Base-by-base conservation (phyloP, 106 monocot species). In the Dendrobium catenatum region DNA sequence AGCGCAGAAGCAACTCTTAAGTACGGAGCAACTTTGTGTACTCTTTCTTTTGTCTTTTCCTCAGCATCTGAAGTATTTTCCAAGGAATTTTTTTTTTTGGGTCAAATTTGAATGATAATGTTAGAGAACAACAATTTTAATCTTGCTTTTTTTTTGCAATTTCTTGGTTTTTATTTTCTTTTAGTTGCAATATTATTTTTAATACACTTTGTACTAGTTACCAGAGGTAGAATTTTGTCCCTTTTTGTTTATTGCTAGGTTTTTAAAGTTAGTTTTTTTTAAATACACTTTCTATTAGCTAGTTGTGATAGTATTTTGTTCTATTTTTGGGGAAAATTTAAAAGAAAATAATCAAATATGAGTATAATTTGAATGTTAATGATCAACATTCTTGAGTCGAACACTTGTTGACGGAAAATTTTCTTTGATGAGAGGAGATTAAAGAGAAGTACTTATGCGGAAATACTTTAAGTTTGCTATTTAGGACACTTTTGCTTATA, bases 1-100 rank as follows among this genome's bases (percentile, higher is more conserved):
- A 41, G 33, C 43, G 81, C 81, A 29, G 73, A 81, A 46, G 81
- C 81, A 31, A 81, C 55, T 55, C 72, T 51, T 0, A 73, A 81
- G 81, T 68, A 81, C 3, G 73, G 0, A 31, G 29, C 31, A 73
- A 9, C 67, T 27, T 29, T 6, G 7, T 10, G 8, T 5, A 68
- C 67, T 26, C 6, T 26, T 68, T 68, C 22, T 68, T 68, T 58
- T 5, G 3, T 17, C 18, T 58, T 68, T 68, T 27, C 67, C 67
- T 26, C 27, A 9, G 26, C 10, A 68, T 68, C 27, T 68, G 67
- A 68, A 68, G 11, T 11, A 29, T 68, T 2, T 68, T 24, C 56
- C 56, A 17, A 55, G 13, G 55, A 55, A n/a, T n/a, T n/a, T 55
- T 17, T 17, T 55, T 55, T 55, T 44, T 29, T 29, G 0, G 0